Evolutionary conservation across 352 stramenopile species (phyloP), one percentile per base, ranked within the genome.

Genomic region (Globisporangium polare): DNA sequence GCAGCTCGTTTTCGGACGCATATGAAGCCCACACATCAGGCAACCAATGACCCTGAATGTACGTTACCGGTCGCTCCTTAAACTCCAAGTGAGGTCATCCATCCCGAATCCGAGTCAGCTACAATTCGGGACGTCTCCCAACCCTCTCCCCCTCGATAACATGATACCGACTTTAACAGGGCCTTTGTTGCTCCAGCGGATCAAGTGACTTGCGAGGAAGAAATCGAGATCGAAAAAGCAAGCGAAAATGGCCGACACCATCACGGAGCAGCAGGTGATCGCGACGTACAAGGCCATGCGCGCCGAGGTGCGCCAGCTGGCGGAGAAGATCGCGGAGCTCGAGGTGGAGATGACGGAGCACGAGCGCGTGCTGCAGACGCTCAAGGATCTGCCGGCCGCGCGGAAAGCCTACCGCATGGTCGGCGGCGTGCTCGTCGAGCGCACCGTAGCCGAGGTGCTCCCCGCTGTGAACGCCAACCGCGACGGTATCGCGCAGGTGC

Each of bases 381-480:
- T 96, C 22, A 77, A 83, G 54, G 75, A 75, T 3, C 69, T 96
- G 62, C 81, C 83, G 20, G 73, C 68, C 0, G 70, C 78, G 60
- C 82, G 95, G 65, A 92, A 96, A 67, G 95, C 96, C 6, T 99
- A 97, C 68, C 90, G 96, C 63, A 92, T 99, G 77, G 92, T 99
- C 13, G 96, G 96, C 53, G 95, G 96, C 37, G 95, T 99, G 35
- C 75, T 99, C 41, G 95, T 99, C 51, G 95, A 99, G 78, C 94
- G 95, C 49, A 98, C 95, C 35, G 96, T 99, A 24, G 67, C 89
- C 67, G 95, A 99, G 69, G 95, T 99, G 46, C 82, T 98, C 39
- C 95, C 96, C 7, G 96, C 91, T 7, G 94, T 99, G 29, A 76
- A 59, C 22, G 66, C 81, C 47, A 95, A 94, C 68, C 83, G 82